Evolutionary conservation across 768 basidiomycete genomes (phyloP).

Genomic region (Fistulinella prunicolor): DNA sequence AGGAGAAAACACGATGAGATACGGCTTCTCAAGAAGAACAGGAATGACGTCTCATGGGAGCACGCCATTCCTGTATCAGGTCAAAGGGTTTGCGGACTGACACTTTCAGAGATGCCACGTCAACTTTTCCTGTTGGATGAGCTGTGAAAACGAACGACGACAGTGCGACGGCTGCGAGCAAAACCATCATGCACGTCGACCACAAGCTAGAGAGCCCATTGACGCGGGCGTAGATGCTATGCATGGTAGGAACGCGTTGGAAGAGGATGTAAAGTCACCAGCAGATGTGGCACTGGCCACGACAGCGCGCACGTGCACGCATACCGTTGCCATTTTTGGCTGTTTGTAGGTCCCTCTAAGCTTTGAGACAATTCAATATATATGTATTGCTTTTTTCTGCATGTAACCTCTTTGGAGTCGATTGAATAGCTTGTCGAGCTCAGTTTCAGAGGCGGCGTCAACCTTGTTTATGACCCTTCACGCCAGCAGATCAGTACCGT

Average conservation of each 20-base stretch:
- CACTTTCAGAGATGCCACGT: conserved; percentile 74
- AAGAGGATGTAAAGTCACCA: background rate
- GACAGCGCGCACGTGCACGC: conserved; percentile 8
- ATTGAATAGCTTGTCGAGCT: background rate
- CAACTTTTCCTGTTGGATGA: conserved; percentile 53
- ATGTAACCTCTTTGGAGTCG: background rate
- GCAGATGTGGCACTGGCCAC: background rate
- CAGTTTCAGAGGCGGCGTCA: conserved; percentile 5
- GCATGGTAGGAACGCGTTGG: conserved; percentile 44
- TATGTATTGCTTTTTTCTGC: too few species aligned
- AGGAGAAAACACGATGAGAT: conserved; percentile 12
- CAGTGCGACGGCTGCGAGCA: conserved; percentile 67
- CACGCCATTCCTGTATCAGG: conserved; percentile 2
- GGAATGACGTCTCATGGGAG: conserved; percentile 10
- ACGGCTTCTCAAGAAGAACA: conserved; percentile 6
- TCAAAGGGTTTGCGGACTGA: conserved; percentile 36
- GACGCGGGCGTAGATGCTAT: conserved; percentile 63
- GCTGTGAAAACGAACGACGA: conserved; percentile 67
- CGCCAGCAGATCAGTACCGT: background rate
- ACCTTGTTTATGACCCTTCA: conserved; percentile 11
- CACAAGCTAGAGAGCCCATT: conserved; percentile 74
- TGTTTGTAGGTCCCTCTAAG: too few species aligned
- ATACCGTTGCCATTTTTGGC: conserved; percentile 11
- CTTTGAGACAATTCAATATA: too few species aligned
- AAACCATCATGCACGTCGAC: conserved; percentile 70